These are phyloP conservation scores for Amauroascus verrucosus DNA, from an alignment of 2,329 filamentous ascomycete species.

Conservation along the genomic window DNA sequence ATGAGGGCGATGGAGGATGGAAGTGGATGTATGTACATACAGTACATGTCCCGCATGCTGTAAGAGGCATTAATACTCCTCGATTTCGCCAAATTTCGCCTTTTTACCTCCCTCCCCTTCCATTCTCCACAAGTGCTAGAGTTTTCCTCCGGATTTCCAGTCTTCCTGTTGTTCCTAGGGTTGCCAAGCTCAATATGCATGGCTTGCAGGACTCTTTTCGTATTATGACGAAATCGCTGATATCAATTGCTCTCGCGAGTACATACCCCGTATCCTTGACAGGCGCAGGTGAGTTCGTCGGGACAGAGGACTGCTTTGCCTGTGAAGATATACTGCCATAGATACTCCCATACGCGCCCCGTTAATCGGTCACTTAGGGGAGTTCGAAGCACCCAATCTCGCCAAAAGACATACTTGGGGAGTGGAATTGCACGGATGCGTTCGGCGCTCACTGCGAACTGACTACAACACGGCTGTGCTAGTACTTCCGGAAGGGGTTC, in stretches of 20 bases:
- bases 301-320: constrained; percentile 38
- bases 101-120: neutral
- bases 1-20: too few relatives aligned
- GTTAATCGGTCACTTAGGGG: constrained; percentile 46
- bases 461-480: constrained; percentile 53
- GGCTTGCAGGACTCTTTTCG: too few relatives aligned
- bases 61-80: neutral
- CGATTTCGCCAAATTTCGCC: neutral
- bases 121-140: neutral
- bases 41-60: too few relatives aligned
- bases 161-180: neutral
- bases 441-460: constrained; percentile 52
- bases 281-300: constrained; percentile 49
- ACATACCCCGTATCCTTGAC: constrained; percentile 54
- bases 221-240: neutral
- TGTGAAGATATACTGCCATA: constrained; percentile 55
- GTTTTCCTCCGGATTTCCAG: neutral
- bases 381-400: constrained; percentile 53
- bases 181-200: neutral
- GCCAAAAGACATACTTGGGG: constrained; percentile 46
- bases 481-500: constrained; percentile 41
- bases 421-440: constrained; percentile 46
- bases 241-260: constrained; percentile 44
- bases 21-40: too few relatives aligned
- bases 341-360: constrained; percentile 53